phyloP scores from a whole-genome alignment of 257 asterid genomes.

The Prunella vulgaris region DNA sequence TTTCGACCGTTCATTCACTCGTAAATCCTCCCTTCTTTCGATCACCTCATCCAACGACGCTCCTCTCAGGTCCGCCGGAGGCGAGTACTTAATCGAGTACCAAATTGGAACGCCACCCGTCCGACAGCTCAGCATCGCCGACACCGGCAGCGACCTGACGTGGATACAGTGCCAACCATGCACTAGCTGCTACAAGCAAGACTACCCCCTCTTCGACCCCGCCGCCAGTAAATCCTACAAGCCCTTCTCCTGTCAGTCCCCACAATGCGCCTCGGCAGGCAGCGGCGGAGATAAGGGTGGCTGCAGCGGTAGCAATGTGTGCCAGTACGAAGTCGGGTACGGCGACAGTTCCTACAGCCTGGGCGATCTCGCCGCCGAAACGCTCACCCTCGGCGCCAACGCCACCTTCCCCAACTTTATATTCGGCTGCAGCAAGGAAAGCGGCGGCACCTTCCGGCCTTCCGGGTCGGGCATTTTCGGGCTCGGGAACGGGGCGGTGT shows the following conservation, averaged over 20 bases:
- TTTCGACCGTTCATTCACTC: conserved; percentile 28
- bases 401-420: neutral
- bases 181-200: neutral
- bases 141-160: neutral
- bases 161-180: neutral
- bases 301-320: neutral
- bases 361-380: neutral
- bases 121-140: neutral
- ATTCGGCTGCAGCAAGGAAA: conserved; percentile 3
- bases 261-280: too few relatives aligned
- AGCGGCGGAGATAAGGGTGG: too few relatives aligned
- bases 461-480: neutral
- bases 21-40: neutral
- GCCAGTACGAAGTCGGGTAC: neutral
- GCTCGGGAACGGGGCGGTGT: neutral
- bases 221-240: neutral
- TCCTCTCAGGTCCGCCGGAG: neutral
- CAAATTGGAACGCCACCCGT: neutral
- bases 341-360: neutral
- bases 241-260: too few relatives aligned
- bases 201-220: neutral
- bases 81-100: neutral
- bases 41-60: too few relatives aligned
- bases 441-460: conserved; percentile 39
- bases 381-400: neutral